These are phyloP conservation scores for Pisolithus microcarpus DNA, from an alignment of 768 basidiomycete species.

Conservation along the genomic window DNA sequence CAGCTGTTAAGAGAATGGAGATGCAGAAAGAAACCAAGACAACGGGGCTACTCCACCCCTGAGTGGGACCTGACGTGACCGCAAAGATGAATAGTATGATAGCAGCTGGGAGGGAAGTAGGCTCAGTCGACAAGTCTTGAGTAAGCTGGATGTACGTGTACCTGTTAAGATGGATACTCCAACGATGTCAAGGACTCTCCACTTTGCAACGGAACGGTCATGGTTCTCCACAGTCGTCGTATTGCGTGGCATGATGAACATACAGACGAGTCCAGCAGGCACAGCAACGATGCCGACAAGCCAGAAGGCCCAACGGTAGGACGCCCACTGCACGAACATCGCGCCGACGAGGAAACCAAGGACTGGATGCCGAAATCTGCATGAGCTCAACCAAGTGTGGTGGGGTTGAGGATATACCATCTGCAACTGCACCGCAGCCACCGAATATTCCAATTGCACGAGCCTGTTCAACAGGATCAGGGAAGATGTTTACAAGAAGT, in stretches of 20 bases:
- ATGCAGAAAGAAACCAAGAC: slow-evolving; percentile 43
- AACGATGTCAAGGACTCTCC: slow-evolving; percentile 30
- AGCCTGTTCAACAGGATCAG: slow-evolving; percentile 39
- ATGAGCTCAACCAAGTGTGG: background rate
- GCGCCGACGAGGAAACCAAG: slow-evolving; percentile 40
- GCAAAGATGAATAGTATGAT: slow-evolving; percentile 37
- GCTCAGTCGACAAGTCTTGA: background rate
- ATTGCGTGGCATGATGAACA: slow-evolving; percentile 30
- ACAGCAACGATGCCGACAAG: slow-evolving; percentile 35
- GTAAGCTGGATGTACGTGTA: slow-evolving; percentile 5
- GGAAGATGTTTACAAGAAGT: slow-evolving; percentile 45
- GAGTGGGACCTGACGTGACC: slow-evolving; percentile 39
- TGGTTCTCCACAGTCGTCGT: background rate
- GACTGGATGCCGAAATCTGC: slow-evolving; percentile 18
- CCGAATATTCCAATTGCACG: slow-evolving; percentile 42
- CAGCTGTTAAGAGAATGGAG: slow-evolving; percentile 32
- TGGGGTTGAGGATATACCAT: slow-evolving; percentile 23
- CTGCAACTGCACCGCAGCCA: slow-evolving; percentile 39
- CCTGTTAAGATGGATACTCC: slow-evolving; percentile 35
- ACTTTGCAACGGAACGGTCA: slow-evolving; percentile 8
- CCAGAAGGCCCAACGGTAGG: slow-evolving; percentile 49
- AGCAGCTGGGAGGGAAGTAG: slow-evolving; percentile 21
- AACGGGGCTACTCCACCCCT: slow-evolving; percentile 41
- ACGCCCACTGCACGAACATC: slow-evolving; percentile 32
- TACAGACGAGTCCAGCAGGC: slow-evolving; percentile 24